Percentiles rank a stretch among this genome's conserved stretches.
These are phyloP conservation scores for Sporothrix luriei DNA, from an alignment of 2,329 filamentous ascomycete genomes.

Conservation along the genomic window DNA sequence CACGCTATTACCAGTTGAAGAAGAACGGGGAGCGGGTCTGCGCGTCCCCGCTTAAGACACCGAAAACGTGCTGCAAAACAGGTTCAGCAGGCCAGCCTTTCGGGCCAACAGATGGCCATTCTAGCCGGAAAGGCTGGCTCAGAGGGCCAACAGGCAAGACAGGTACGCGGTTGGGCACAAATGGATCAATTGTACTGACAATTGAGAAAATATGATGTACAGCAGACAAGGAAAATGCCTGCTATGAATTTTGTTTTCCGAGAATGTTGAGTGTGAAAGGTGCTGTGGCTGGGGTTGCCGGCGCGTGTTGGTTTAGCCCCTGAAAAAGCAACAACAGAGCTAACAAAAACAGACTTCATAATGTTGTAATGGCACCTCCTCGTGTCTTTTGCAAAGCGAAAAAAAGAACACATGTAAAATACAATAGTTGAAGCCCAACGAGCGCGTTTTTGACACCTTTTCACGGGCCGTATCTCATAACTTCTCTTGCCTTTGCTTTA, in stretches of 20 bases:
- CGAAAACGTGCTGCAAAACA: conserved; percentile 3
- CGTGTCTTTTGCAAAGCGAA: no score
- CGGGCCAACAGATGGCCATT: conserved; percentile 5
- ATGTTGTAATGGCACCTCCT: not conserved
- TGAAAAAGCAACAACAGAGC: conserved; percentile 7
- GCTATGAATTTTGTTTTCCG: not conserved
- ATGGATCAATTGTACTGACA: conserved; percentile 3
- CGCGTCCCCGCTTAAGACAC: not conserved
- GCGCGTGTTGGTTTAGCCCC: conserved; percentile 11
- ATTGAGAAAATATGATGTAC: not conserved
- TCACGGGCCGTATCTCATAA: no score
- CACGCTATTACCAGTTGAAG: not conserved
- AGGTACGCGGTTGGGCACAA: conserved; percentile 6
- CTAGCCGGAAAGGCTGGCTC: conserved; percentile 23
- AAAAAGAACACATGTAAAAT: not conserved
- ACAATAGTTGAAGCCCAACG: conserved; percentile 3
- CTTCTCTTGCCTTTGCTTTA: not conserved
- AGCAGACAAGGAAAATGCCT: not conserved
- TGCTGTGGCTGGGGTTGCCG: not conserved
- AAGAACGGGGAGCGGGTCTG: not conserved
- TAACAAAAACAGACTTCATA: not conserved
- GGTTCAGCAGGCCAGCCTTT: not conserved
- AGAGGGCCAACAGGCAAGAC: not conserved
- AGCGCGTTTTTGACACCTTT: not conserved
- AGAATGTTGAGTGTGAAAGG: no score